Percentiles rank a stretch among this genome's conserved stretches.
phyloP scores from a whole-genome alignment of 441 rosid species.

The Euphorbia schlechtendalii region DNA sequence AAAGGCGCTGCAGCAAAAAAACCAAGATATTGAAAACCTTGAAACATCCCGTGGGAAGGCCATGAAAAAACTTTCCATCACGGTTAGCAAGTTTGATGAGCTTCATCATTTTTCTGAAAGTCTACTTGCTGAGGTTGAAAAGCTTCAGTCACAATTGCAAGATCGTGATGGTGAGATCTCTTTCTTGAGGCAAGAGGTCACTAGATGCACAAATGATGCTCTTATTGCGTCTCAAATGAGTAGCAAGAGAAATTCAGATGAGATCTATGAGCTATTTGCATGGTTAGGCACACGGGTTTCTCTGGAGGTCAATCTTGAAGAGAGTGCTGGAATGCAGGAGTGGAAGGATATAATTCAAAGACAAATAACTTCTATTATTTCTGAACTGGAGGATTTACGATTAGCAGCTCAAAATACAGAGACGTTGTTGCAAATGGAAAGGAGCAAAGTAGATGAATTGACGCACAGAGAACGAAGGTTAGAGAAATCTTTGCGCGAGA shows the following conservation, averaged over 20 bases:
- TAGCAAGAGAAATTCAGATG: conserved; percentile 51
- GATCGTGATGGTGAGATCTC: conserved; percentile 93
- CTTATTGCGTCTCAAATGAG: conserved; percentile 67
- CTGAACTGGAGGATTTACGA: conserved; percentile 58
- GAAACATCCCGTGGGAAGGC: conserved; percentile 83
- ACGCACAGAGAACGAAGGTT: conserved; percentile 54
- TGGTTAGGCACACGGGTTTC: conserved; percentile 60
- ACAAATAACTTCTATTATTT: conserved; percentile 46
- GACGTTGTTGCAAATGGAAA: conserved; percentile 62
- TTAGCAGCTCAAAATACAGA: conserved; percentile 55
- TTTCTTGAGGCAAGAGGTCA: conserved; percentile 97
- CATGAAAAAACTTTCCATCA: conserved; percentile 77
- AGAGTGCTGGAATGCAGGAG: conserved; percentile 31
- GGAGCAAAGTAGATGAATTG: conserved; percentile 71
- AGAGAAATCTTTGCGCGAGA: conserved; percentile 59
- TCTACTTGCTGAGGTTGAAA: conserved; percentile 84
- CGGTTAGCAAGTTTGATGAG: conserved; percentile 90
- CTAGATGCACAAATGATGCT: conserved; percentile 89
- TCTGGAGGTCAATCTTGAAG: conserved; percentile 40
- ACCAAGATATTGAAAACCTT: conserved; percentile 59
- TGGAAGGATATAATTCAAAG: conserved; percentile 62
- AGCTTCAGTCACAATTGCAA: conserved; percentile 80
- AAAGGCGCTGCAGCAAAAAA: conserved; percentile 59
- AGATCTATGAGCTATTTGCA: conserved; percentile 47
- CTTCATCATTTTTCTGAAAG: conserved; percentile 88